Percentiles rank a stretch among this genome's conserved stretches.
Evolutionary conservation across 2,329 filamentous ascomycete genomes (phyloP).

Genomic region (Chaetomium strumarium): DNA sequence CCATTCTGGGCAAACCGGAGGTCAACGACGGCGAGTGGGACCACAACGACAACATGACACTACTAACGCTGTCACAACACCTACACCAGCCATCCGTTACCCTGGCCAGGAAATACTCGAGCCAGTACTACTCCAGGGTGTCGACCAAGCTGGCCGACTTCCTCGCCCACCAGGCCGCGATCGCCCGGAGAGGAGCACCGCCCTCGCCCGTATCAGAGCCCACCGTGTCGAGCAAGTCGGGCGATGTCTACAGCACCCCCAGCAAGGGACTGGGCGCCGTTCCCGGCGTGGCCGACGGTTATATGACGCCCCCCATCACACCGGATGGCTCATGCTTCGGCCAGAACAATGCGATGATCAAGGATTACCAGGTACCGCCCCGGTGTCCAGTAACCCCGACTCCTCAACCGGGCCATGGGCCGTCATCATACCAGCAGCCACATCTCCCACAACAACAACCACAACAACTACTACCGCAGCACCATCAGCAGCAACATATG

Average conservation of each 20-base stretch:
- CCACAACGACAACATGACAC: conserved; percentile 61
- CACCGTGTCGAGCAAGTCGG: conserved; percentile 43
- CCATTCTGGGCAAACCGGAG: conserved; percentile 76
- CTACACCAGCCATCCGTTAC: conserved; percentile 54
- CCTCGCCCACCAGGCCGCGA: conserved; percentile 53
- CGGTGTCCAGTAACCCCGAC: conserved; percentile 60
- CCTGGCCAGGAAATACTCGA: conserved; percentile 55
- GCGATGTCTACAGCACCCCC: conserved; percentile 68
- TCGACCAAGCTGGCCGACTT: conserved; percentile 53
- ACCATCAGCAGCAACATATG: conserved; percentile 34
- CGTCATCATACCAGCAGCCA: conserved; percentile 28
- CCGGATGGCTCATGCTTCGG: conserved; percentile 61
- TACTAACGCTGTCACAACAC: conserved; percentile 54
- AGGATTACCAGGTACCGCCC: conserved; percentile 46
- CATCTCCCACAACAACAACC: conserved; percentile 30
- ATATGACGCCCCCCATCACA: conserved; percentile 80
- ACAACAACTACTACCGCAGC: conserved; percentile 32
- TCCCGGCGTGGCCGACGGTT: conserved; percentile 62
- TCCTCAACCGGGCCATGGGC: conserved; percentile 39
- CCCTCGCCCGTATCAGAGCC: conserved; percentile 55
- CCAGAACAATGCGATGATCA: conserved; percentile 35
- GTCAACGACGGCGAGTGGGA: conserved; percentile 72
- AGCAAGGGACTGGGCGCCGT: conserved; percentile 64
- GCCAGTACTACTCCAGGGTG: conserved; percentile 46
- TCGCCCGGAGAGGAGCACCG: conserved; percentile 46